These are phyloP conservation scores for Calophaca sinica DNA, from an alignment of 306 rosid species.

Conservation along the genomic window DNA sequence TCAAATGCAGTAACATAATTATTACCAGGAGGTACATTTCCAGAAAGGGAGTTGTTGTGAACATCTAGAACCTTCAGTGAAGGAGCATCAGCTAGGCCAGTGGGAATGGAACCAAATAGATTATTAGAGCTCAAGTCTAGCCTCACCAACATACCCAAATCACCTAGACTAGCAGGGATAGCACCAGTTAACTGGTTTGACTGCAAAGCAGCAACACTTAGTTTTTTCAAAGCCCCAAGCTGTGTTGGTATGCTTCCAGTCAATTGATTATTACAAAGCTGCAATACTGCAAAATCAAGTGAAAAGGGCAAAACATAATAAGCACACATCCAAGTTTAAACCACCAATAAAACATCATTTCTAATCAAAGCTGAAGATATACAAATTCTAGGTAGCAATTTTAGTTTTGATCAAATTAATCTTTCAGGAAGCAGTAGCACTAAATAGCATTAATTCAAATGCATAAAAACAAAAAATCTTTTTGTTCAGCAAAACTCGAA, in stretches of 20 bases:
- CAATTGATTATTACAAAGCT: slow-evolving; percentile 74
- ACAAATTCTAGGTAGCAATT: not conserved
- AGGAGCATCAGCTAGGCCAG: slow-evolving; percentile 69
- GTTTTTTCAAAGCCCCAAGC: slow-evolving; percentile 63
- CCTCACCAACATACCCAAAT: slow-evolving; percentile 62
- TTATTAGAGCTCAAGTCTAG: slow-evolving; percentile 72
- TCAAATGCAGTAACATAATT: not conserved
- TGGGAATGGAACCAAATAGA: slow-evolving; percentile 85
- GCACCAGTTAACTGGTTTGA: slow-evolving; percentile 72
- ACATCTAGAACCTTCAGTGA: slow-evolving; percentile 69
- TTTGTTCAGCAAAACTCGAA: too few species aligned
- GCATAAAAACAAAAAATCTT: not conserved
- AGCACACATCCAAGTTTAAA: slow-evolving; percentile 33
- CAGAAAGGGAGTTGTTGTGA: slow-evolving; percentile 81
- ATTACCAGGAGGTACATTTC: slow-evolving; percentile 81
- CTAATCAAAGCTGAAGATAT: slow-evolving; percentile 3
- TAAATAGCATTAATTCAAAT: slow-evolving; percentile 3
- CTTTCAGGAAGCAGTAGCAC: slow-evolving; percentile 9
- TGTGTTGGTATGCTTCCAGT: slow-evolving; percentile 78
- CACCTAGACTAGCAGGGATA: slow-evolving; percentile 77
- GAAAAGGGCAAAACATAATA: slow-evolving; percentile 26
- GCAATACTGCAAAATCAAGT: slow-evolving; percentile 66
- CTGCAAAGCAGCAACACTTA: slow-evolving; percentile 69
- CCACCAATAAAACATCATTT: slow-evolving; percentile 18
- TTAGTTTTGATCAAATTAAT: slow-evolving; percentile 21